Percentiles rank a stretch among this genome's conserved stretches.
Evolutionary conservation across 352 stramenopile species (phyloP).

Genomic region (Globisporangium orthogonon): DNA sequence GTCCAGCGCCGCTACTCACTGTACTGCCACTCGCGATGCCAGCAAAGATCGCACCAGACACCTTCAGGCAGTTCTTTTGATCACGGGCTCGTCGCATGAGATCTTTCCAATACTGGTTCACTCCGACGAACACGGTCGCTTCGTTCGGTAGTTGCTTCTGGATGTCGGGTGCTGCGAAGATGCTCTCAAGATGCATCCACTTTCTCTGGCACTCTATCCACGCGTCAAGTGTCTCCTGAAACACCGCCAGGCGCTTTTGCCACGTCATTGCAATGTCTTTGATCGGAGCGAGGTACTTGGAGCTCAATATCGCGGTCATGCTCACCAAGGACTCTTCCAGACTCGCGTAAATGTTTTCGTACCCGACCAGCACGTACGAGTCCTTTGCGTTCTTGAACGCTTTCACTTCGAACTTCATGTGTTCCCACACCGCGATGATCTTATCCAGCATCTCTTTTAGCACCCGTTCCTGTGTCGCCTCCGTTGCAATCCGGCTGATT

Average conservation of each 20-base stretch:
- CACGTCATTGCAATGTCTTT: conserved; percentile 59
- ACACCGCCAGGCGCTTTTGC: conserved; percentile 58
- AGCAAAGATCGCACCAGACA: conserved; percentile 40
- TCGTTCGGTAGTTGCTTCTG: conserved; percentile 78
- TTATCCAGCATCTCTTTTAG: conserved; percentile 90
- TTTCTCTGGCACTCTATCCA: conserved; percentile 79
- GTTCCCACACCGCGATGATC: conserved; percentile 76
- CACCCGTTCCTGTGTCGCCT: conserved; percentile 80
- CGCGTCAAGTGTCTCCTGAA: conserved; percentile 79
- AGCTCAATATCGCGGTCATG: conserved; percentile 87
- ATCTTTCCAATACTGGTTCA: conserved; percentile 82
- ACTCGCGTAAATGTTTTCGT: conserved; percentile 70
- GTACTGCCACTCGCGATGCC: conserved; percentile 5
- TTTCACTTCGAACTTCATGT: conserved; percentile 84
- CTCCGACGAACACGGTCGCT: conserved; percentile 38
- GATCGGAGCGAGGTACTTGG: conserved; percentile 83
- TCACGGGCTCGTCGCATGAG: conserved; percentile 61
- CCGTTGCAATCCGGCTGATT: conserved; percentile 80
- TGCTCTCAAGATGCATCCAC: conserved; percentile 79
- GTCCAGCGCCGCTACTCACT: conserved; percentile 15
- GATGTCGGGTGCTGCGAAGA: conserved; percentile 79
- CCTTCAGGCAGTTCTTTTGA: conserved; percentile 58
- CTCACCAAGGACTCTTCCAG: conserved; percentile 90
- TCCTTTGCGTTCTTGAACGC: conserved; percentile 90
- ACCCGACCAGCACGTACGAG: conserved; percentile 73